Base-by-base conservation (phyloP, 768 basidiomycete species). In the Scleroderma citrinum region DNA sequence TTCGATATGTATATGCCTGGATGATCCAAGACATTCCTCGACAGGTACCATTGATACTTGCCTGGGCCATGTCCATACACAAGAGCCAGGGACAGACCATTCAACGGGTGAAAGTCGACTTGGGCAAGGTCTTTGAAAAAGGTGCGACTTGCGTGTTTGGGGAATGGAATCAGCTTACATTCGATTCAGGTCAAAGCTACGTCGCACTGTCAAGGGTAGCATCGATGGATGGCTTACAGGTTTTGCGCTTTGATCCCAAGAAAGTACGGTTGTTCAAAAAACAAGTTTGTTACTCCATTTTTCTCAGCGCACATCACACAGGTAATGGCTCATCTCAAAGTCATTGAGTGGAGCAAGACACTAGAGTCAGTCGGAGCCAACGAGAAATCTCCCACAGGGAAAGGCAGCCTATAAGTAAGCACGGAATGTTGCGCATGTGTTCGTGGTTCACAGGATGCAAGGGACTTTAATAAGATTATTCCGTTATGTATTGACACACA, bases 51-150 rank as follows among this genome's bases (percentile, higher is more conserved):
- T 64, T 94, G 4, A 86, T 89, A 43, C 75, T 85, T 0, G 81
- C 84, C 0, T 88, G 83, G 85, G 84, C 85, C 0, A 82, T 86
- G 71, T 80, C 80, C 2, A 87, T 89, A 49, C 85, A 88, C 67
- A 89, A 89, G 64, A 78, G 76, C 49, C 87, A 88, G 58, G 86
- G 85, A 1, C 83, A 86, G 56, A 87, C 87, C 0, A 75, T 89
- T 38, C 75, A 78, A 38, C 71, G 76, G 38, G 79, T 85, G 47
- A 82, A 76, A 56, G 73, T 86, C 29, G 82, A 85, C 59, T 74
- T 87, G 16, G 73, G 76, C 10, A 74, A 68, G 34, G 80, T 85
- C n/a, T 86, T 86, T 58, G 84, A 78, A 59, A 76, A 76, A 50
- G 76, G 75, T 74, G 42, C 34, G 61, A 46, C 11, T 24, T 23